Base-by-base conservation (phyloP, 768 basidiomycete species). In the Tulasnella sp. region DNA sequence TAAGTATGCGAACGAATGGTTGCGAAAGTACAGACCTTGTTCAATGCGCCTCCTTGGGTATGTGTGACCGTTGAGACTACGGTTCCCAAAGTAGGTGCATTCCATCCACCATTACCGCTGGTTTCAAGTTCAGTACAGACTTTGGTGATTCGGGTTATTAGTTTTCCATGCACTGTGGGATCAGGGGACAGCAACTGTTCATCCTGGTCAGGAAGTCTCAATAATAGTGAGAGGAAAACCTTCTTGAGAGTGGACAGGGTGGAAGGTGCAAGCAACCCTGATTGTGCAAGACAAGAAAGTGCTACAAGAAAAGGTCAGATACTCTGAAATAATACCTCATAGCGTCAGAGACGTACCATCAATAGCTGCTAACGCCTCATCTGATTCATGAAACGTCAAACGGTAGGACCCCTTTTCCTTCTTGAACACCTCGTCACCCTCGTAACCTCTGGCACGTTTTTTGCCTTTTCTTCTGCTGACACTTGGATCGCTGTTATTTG, bases 351-450 rank as follows among this genome's bases (percentile, higher is more conserved):
- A 57, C 70, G 48, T 63, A 86, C 86, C 76, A 56, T 79, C 70
- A 10, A 84, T 62, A 12, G 81, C 72, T 10, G 61, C 56, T 9
- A 84, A 62, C 20, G 83, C 56, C 20, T 70, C 65, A 24, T 76
- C 65, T 19, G 72, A 75, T 13, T 83, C 79, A 25, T 70, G 69
- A 2, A 50, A 45, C 0, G 71, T 72, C 1, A 70, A 63, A 58
- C 74, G 82, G 16, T 78, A 57, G 6, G 73, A 67, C 39, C 70
- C 62, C 39, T 68, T 67, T 2, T 70, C 62, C 6, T 65, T 58
- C 46, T 72, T 76, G 63, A 90, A 78, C 4, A 81, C 66, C 58
- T 82, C 83, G 48, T 84, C 84, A 8, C 77, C 83, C 63, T 88
- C 83, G 56, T 78, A 87, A 10, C 72, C 78, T 19, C 78, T 73